Evolutionary conservation across 2,329 filamentous ascomycete species (phyloP), one percentile per base, ranked within the genome.

Genomic region (Raffaelea ambrosiae): DNA sequence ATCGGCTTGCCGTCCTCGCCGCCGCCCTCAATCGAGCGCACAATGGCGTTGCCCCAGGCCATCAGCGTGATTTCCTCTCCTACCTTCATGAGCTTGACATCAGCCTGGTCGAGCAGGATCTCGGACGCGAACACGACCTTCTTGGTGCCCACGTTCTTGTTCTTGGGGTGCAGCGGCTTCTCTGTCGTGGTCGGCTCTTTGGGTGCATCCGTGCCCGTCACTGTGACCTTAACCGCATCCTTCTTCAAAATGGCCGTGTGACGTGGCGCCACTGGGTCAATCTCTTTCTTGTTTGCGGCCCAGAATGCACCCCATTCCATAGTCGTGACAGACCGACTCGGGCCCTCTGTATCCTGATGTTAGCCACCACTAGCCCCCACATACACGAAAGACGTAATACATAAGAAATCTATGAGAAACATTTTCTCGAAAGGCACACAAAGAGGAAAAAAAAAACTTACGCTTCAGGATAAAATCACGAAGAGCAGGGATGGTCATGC

Each of bases 31-130:
- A 88, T 79, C 51, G 81, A 79, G 48, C 82, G 79, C 21, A 93
- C 85, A 55, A 89, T 79, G 13, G 86, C 88, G 60, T 95, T 94
- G 57, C 91, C 93, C 91, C 91, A 97, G 64, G 86, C 86, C 91
- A 96, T 96, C 39, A 96, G 75, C 0, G 91, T 96, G 59, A 97
- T 87, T 66, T 96, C 90, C 70, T 97, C 91, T 61, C 84, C 83
- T 51, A 84, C 75, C 58, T 81, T 84, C 68, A 96, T 94, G 22
- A 77, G 77, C 63, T 84, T 83, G 52, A 84, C 88, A 59, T 97
- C 91, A 41, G 76, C 85, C 67, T 96, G 91, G 62, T 96, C 91
- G 46, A 97, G 71, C 51, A 93, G 71, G 55, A 96, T 73, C 53
- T 82, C 76, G 49, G 77, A 76, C 61, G 85, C 86, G 64, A 84